Percentiles rank a stretch among this genome's conserved stretches.
Evolutionary conservation across 148 eudicot genomes (phyloP).

Genomic region (Drosera capensis): DNA sequence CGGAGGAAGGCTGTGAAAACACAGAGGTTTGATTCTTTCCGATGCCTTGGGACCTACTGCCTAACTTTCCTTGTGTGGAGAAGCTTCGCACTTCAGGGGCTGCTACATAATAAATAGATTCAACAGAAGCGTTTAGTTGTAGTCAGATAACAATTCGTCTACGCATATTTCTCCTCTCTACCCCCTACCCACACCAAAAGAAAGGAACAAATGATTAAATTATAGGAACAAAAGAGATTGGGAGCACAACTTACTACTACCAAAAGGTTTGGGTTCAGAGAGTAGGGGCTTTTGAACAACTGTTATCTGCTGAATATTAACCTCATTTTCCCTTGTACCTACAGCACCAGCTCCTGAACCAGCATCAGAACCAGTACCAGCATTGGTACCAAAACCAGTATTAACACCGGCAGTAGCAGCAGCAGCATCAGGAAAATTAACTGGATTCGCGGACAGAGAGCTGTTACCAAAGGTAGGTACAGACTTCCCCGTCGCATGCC

Average conservation of each 20-base stretch:
- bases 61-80: background rate
- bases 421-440: background rate
- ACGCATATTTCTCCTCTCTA: no score
- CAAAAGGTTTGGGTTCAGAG: background rate
- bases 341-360: background rate
- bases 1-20: background rate
- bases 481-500: constrained; percentile 10
- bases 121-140: background rate
- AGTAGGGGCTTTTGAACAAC: background rate
- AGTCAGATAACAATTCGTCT: no score
- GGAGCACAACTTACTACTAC: background rate
- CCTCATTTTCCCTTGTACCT: background rate
- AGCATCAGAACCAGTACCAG: background rate
- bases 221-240: background rate
- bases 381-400: no score
- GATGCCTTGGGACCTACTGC: background rate
- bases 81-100: background rate
- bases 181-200: no score
- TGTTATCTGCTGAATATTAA: background rate
- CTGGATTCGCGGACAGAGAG: constrained; percentile 17
- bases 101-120: background rate
- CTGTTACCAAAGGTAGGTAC: constrained; percentile 13
- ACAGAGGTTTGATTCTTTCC: background rate
- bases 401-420: background rate
- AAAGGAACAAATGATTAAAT: no score